These are phyloP conservation scores for Plasmodium berghei DNA, from an alignment of 169 alveolate species.

Conservation along the genomic window DNA sequence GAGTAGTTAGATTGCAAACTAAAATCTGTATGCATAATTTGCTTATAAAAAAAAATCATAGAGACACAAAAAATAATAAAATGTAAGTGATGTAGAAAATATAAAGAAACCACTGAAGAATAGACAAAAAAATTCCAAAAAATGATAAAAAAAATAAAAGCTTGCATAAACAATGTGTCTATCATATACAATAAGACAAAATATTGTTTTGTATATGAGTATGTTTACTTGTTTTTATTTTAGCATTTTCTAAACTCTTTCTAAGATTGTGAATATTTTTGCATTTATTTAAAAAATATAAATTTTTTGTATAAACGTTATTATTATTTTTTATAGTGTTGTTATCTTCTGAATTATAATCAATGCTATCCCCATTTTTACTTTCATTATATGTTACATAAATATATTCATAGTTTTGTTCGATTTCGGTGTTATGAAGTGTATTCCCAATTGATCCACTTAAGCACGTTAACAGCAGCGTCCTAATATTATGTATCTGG, in stretches of 20 bases:
- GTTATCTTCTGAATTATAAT: not conserved
- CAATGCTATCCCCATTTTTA: not conserved
- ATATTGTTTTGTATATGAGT: slow-evolving; percentile 6
- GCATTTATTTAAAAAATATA: slow-evolving; percentile 55
- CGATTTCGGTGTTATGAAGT: slow-evolving; percentile 63
- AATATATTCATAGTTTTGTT: slow-evolving; percentile 5
- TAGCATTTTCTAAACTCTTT: slow-evolving; percentile 60
- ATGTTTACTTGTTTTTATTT: slow-evolving; percentile 11
- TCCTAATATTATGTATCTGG: slow-evolving; percentile 61
- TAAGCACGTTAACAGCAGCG: slow-evolving; percentile 37
- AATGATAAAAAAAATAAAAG: not conserved
- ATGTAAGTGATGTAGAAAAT: not conserved
- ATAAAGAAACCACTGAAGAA: not conserved
- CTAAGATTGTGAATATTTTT: slow-evolving; percentile 29
- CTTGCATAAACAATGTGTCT: not conserved
- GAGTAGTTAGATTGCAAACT: not conserved
- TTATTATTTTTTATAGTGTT: not conserved
- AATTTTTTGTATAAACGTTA: not conserved
- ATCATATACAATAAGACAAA: slow-evolving; percentile 21
- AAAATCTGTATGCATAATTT: not conserved
- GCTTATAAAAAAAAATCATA: not conserved
- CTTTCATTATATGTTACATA: slow-evolving; percentile 6
- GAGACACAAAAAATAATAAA: not conserved
- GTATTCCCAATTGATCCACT: slow-evolving; percentile 58
- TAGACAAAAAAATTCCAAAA: not conserved